A percentile compares a stretch with the other conserved stretches of the same genome.
phyloP scores from a whole-genome alignment of 306 rosid genomes.

The Psophocarpus tetragonolobus region DNA sequence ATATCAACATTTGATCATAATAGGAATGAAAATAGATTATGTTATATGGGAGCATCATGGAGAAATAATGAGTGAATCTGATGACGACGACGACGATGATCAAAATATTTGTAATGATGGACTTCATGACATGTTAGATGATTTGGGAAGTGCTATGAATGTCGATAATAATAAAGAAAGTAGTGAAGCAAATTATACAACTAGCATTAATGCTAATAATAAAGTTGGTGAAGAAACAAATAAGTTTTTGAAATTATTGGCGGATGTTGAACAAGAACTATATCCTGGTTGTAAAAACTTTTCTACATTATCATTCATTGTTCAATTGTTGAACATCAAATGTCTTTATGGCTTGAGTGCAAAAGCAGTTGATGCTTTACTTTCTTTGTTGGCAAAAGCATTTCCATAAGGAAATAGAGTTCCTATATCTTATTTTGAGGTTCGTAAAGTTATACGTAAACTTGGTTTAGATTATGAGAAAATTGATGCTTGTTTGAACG shows the following conservation, averaged over 20 bases:
- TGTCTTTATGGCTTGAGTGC: too few relatives aligned
- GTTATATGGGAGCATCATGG: not conserved
- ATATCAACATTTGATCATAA: too few relatives aligned
- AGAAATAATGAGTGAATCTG: not conserved
- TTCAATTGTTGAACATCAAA: too few relatives aligned
- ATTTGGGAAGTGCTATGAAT: not conserved
- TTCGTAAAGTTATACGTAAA: not conserved
- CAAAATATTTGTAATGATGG: not conserved
- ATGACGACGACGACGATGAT: not conserved
- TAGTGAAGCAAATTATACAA: not conserved
- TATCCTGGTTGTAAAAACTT: not conserved
- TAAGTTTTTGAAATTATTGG: not conserved
- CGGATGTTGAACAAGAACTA: not conserved
- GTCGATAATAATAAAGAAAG: not conserved
- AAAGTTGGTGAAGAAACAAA: not conserved
- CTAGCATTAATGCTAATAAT: not conserved
- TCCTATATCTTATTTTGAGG: not conserved
- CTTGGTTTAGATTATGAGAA: not conserved
- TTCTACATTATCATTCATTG: not conserved
- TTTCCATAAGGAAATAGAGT: not conserved
- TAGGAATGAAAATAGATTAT: too few relatives aligned
- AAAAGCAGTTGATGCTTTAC: not conserved
- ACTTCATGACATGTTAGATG: not conserved
- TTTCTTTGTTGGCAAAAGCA: not conserved
- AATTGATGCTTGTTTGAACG: not conserved